A percentile compares a stretch with the other conserved stretches of the same genome.
Evolutionary conservation across 192 early-diverging fungal genomes (phyloP).

Genomic region (Backusella liffmaniae): DNA sequence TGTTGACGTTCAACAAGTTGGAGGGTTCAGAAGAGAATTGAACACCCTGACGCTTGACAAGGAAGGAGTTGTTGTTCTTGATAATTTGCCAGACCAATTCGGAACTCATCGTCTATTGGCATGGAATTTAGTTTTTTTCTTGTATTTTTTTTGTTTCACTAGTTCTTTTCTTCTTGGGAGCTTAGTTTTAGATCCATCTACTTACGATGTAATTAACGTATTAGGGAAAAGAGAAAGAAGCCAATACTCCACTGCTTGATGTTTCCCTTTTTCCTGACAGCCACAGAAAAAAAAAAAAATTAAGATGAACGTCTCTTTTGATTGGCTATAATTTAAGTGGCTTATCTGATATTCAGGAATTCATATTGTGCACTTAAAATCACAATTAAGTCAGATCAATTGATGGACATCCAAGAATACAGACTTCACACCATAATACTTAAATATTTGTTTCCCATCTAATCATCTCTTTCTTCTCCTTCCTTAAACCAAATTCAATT

Average conservation of each 20-base stretch:
- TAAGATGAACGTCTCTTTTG: not conserved
- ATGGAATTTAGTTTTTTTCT: not conserved
- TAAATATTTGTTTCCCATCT: no score
- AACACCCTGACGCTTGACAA: conserved; percentile 78
- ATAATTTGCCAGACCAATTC: conserved; percentile 59
- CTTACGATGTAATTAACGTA: conserved; percentile 19
- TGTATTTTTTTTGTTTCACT: not conserved
- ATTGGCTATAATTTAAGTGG: not conserved
- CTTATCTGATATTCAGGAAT: not conserved
- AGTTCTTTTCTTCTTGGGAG: not conserved
- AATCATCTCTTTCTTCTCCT: no score
- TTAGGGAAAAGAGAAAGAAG: conserved; percentile 19
- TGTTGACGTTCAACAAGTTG: conserved; percentile 79
- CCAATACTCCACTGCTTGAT: not conserved
- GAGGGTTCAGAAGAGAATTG: conserved; percentile 70
- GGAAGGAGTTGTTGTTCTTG: conserved; percentile 75
- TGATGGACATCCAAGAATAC: no score
- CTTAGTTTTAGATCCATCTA: conserved; percentile 1
- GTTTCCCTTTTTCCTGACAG: conserved; percentile 9
- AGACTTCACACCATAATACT: no score
- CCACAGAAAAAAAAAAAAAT: conserved; percentile 12
- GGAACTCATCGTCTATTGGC: conserved; percentile 33
- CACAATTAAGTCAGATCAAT: not conserved
- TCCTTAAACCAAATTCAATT: no score
- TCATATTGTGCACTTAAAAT: no score